Percentiles rank a stretch among this genome's conserved stretches.
Conservation (phyloP, 495 filamentous ascomycete species). For the Podospora anserina region DNA sequence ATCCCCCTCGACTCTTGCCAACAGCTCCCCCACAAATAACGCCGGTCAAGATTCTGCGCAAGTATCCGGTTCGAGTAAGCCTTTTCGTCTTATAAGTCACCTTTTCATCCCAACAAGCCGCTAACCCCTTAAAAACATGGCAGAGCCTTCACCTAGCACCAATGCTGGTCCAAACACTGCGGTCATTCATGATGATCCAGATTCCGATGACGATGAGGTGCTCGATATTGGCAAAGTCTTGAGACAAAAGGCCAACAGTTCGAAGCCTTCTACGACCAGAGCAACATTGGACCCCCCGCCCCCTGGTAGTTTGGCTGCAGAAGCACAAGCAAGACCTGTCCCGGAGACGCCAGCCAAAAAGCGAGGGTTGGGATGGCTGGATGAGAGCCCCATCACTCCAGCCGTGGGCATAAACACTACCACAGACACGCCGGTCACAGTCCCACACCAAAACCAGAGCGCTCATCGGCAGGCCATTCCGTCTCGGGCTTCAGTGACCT, state of each 20-base stretch:
- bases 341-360: neutral
- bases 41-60: neutral
- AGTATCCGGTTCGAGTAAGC: neutral
- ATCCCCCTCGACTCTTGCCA: neutral
- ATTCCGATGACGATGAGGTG: neutral
- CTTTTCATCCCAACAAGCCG: neutral
- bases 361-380: neutral
- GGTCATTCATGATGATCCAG: neutral
- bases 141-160: neutral
- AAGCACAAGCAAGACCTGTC: neutral
- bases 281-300: neutral
- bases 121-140: neutral
- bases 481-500: neutral
- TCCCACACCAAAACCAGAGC: neutral
- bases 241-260: neutral
- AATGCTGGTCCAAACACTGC: neutral
- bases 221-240: neutral
- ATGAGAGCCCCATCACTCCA: neutral
- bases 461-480: neutral
- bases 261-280: neutral
- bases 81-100: neutral
- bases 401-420: neutral
- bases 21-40: neutral
- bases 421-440: neutral
- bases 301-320: neutral